These are phyloP conservation scores for Thermochaetoides thermophila DNA, from an alignment of 495 filamentous ascomycete species.

Conservation along the genomic window DNA sequence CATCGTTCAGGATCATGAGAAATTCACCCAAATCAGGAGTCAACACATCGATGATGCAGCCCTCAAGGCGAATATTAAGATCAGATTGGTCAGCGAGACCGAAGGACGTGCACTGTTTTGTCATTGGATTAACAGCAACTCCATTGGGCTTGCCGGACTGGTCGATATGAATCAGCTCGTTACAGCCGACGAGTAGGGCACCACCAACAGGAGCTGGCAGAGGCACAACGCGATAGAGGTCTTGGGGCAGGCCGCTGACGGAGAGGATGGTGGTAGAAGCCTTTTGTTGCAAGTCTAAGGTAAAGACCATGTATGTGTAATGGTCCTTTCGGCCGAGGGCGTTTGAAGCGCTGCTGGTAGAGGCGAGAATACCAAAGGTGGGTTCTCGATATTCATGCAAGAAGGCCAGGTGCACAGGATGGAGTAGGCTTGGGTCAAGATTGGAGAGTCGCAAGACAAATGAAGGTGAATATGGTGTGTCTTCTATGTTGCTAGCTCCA, in stretches of 20 bases:
- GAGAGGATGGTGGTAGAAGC: conserved; percentile 89
- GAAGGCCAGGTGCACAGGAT: conserved; percentile 85
- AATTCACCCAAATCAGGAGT: conserved; percentile 63
- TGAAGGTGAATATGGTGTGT: conserved; percentile 75
- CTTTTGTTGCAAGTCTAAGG: conserved; percentile 81
- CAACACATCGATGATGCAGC: conserved; percentile 63
- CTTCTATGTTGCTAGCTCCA: conserved; percentile 38
- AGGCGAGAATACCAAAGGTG: conserved; percentile 87
- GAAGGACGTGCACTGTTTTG: conserved; percentile 64
- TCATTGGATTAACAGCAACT: conserved; percentile 86
- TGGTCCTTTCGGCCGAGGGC: conserved; percentile 74
- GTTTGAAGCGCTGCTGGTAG: conserved; percentile 51
- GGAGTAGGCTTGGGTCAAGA: conserved; percentile 71
- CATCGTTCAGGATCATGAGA: conserved; percentile 66
- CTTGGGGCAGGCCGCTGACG: conserved; percentile 71
- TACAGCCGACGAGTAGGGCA: conserved; percentile 69
- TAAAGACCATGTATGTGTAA: conserved; percentile 83
- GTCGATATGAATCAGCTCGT: conserved; percentile 90
- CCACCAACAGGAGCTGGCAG: conserved; percentile 79
- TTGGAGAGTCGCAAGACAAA: conserved; percentile 78
- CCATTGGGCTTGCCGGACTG: conserved; percentile 88
- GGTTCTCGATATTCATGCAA: conserved; percentile 94
- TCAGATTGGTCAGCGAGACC: conserved; percentile 71
- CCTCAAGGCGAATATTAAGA: conserved; percentile 64
- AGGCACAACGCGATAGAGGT: conserved; percentile 71